Evolutionary conservation across 2,329 filamentous ascomycete genomes (phyloP), one percentile per base, ranked within the genome.

Genomic region (Trichoderma lentiforme): DNA sequence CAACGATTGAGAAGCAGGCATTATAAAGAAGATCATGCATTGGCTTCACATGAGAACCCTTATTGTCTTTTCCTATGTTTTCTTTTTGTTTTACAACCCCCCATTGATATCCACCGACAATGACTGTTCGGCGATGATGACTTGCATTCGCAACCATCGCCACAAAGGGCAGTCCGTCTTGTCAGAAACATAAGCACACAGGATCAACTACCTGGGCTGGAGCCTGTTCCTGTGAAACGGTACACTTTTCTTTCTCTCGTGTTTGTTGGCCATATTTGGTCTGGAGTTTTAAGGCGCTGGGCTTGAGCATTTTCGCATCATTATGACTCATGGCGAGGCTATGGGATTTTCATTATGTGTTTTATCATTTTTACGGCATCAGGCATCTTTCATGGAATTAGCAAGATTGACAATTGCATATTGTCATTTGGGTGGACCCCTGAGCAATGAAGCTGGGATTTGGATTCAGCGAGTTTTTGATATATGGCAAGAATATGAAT

Each of bases 1-100:
- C 71, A 8, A 71, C 67, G 8, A 71, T 66, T n/a, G 71, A 71
- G 56, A 71, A 70, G 64, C 64, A 71, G 14, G 67, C 32, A 26
- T 63, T 57, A 15, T 72, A 34, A 47, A 58, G 32, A 51, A 14
- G 4, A 21, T 6, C 2, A 36, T 24, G 2, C 6, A 26, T 11
- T 14, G 36, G 36, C 32, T 34, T 57, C 24, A n/a, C 51, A 36
- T 21, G 15, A 43, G 34, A 51, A 53, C 6, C 47, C 21, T 66
- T 39, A 9, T 18, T 21, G 11, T 28, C 18, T 39, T 21, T 30
- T 39, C 9, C 7, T 21, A 21, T 21, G 39, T n/a, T 9, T 43
- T 43, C 15, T n/a, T 43, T 21, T 14, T 47, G 6, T n/a, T 30
- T n/a, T 21, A 30, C 36, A 18, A 21, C 21, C 9, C 15, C 26